Percentiles rank a stretch among this genome's conserved stretches.
Evolutionary conservation across 2,329 filamentous ascomycete species (phyloP).

Genomic region (Graphilbum fragrans): DNA sequence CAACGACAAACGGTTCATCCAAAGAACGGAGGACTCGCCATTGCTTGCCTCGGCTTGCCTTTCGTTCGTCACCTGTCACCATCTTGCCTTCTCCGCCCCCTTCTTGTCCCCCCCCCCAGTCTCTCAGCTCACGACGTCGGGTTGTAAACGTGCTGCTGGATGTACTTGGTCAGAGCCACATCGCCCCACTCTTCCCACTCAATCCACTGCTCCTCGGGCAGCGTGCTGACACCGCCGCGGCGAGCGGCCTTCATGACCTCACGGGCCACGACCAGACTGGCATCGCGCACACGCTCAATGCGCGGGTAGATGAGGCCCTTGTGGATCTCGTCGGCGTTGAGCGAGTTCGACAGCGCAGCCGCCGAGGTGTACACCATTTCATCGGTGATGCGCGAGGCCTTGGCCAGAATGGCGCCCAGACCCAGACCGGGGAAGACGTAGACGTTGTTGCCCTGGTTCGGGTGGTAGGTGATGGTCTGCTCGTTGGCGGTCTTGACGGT

Average conservation of each 20-base stretch:
- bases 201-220: constrained; percentile 57
- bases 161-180: constrained; percentile 45
- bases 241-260: constrained; percentile 91
- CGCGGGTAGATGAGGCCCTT: constrained; percentile 82
- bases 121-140: no score
- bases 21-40: no score
- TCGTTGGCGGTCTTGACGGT: constrained; percentile 48
- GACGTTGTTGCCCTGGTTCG: constrained; percentile 75
- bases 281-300: constrained; percentile 83
- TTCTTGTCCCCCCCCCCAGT: not conserved
- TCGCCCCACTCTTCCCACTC: constrained; percentile 64
- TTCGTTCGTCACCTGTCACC: not conserved
- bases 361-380: constrained; percentile 96
- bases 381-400: constrained; percentile 77
- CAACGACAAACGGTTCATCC: no score
- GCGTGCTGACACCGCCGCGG: constrained; percentile 60
- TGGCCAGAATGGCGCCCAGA: constrained; percentile 82
- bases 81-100: no score
- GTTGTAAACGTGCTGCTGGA: constrained; percentile 49
- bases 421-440: constrained; percentile 97
- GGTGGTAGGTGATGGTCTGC: constrained; percentile 54
- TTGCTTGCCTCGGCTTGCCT: no score
- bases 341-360: constrained; percentile 62
- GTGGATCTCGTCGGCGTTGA: constrained; percentile 71
- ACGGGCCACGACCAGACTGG: constrained; percentile 72